A percentile compares a stretch with the other conserved stretches of the same genome.
Evolutionary conservation across 352 stramenopile species (phyloP).

Genomic region (Globisporangium splendens): DNA sequence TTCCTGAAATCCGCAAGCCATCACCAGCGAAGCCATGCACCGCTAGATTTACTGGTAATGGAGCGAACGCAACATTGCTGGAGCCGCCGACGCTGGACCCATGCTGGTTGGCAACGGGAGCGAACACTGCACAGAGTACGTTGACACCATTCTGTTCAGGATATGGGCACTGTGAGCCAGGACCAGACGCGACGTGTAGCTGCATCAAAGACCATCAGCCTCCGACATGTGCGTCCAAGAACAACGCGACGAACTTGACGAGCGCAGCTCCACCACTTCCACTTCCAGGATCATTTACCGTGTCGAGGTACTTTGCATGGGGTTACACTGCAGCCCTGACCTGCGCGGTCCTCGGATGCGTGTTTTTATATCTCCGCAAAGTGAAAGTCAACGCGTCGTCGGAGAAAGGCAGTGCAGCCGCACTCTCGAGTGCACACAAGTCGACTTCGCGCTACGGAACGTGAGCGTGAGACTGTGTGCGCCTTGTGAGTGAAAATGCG

Average conservation of each 20-base stretch:
- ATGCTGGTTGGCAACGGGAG: slow-evolving; percentile 12
- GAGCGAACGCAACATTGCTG: background rate
- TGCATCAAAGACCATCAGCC: slow-evolving; percentile 4
- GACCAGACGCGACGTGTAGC: slow-evolving; percentile 1
- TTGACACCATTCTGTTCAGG: slow-evolving; percentile 20
- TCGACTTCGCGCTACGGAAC: too few relatives aligned
- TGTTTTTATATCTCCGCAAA: too few relatives aligned
- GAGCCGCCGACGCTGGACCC: background rate
- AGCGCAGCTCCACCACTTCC: background rate
- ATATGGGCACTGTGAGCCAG: slow-evolving; percentile 11
- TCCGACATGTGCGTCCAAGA: background rate
- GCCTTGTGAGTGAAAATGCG: too few relatives aligned
- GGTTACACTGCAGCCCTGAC: too few relatives aligned
- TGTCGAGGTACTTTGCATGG: background rate
- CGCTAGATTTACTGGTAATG: background rate
- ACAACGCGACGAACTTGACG: background rate
- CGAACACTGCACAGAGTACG: slow-evolving; percentile 3
- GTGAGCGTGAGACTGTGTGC: too few relatives aligned
- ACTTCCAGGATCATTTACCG: background rate
- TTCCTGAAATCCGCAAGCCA: slow-evolving; percentile 2
- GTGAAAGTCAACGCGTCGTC: too few relatives aligned
- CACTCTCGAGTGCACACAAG: too few relatives aligned
- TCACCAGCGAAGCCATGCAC: background rate
- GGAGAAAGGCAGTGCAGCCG: too few relatives aligned
- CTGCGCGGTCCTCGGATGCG: too few relatives aligned